Evolutionary conservation across 129 eudicot genomes (phyloP), one percentile per base, ranked within the genome.

Genomic region (Escallonia rubra): DNA sequence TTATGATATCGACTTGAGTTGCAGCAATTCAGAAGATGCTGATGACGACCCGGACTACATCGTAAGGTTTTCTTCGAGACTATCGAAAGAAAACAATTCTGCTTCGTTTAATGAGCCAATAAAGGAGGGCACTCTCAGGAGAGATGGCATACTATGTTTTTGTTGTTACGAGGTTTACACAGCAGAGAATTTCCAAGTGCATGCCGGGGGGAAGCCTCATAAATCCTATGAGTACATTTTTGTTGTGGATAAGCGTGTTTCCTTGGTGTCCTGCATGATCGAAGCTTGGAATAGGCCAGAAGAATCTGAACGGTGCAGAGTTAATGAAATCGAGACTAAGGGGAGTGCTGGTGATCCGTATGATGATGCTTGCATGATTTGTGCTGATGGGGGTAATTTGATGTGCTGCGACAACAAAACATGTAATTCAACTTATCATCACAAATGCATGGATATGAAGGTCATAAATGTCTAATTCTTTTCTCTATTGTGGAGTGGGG

Each of bases 331-430:
- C 4, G 38, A n/a, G 44, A 62, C 68, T 8, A 63, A 39, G 34
- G 73, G 59, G 52, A 43, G 13, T 3, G 68, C 64, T 10, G 71
- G 52, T 0, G 91, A 83, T 52, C 2, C 14, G 38, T 68, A 80
- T 61, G 96, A 89, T 46, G 93, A 89, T 66, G 79, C 81, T 4
- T 89, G 96, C 66, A 55, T 89, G 44, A 43, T 89, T 16, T 89
- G 93, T 72, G 96, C 88, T 0, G 87, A 89, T 72, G 96, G 96
- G 41, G 96, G 93, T 41, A 67, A 80, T 41, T 63, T 89, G 63
- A 81, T 82, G 49, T 89, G 96, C 58, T 89, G 96, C 45, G 96
- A 89, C 58, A 86, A 93, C 45, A 93, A 89, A 4, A 43, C 57
- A 4, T 89, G 96, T 68, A 64, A 64, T 61, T 89, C 96, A 1